phyloP scores from a whole-genome alignment of 306 rosid genomes.

The Inga leiocalycina region DNA sequence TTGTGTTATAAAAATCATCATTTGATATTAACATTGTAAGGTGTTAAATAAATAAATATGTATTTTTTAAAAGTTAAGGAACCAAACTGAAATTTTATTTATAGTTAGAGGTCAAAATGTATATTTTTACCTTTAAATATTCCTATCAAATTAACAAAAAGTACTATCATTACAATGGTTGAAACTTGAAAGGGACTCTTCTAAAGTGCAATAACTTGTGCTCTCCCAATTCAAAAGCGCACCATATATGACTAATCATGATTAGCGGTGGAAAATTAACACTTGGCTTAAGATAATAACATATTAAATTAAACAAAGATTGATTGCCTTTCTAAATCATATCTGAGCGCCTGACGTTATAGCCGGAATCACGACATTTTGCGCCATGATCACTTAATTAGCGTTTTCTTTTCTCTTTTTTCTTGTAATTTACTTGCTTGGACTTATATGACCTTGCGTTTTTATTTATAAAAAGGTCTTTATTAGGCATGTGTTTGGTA shows the following conservation, averaged over 20 bases:
- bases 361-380: background rate
- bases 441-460: background rate
- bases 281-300: background rate
- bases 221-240: background rate
- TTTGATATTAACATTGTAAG: no score
- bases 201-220: background rate
- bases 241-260: background rate
- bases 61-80: no score
- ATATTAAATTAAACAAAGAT: background rate
- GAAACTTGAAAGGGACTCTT: background rate
- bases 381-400: background rate
- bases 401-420: background rate
- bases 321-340: background rate
- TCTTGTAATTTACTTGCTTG: no score
- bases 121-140: background rate
- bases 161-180: background rate
- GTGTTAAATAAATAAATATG: no score
- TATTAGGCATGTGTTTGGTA: no score
- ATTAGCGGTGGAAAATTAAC: background rate
- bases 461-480: background rate
- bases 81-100: no score
- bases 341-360: background rate
- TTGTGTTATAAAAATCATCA: no score
- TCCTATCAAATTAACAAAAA: background rate
- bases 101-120: no score